Evolutionary conservation across 2,329 filamentous ascomycete genomes (phyloP).

Genomic region (Hypoxylon sp.): DNA sequence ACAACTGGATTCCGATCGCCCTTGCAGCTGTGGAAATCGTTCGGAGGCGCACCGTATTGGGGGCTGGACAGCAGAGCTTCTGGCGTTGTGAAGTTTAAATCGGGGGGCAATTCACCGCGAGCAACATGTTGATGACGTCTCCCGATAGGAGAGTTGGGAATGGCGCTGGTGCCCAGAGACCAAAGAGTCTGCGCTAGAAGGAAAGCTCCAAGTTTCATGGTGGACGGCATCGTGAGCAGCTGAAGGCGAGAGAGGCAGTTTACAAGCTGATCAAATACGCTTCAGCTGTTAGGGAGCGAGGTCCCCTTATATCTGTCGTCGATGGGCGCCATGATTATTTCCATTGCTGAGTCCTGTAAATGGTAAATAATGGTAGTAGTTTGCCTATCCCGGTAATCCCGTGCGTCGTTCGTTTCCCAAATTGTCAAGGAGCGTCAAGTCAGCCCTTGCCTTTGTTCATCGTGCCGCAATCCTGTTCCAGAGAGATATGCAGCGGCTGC

Average conservation of each 20-base stretch:
- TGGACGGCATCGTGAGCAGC: background rate
- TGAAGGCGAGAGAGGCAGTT: background rate
- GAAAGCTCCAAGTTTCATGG: conserved; percentile 18
- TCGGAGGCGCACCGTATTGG: conserved; percentile 49
- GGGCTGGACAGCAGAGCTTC: conserved; percentile 37
- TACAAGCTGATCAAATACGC: background rate
- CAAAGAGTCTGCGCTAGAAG: conserved; percentile 24
- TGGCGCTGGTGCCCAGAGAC: conserved; percentile 22
- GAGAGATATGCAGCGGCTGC: conserved; percentile 26
- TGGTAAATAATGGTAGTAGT: conserved; percentile 2
- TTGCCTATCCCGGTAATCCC: conserved; percentile 9
- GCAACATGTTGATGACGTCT: conserved; percentile 5
- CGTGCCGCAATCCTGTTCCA: conserved; percentile 36
- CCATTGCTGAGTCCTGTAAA: conserved; percentile 1
- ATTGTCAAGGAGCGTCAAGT: conserved; percentile 18
- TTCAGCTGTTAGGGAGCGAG: background rate
- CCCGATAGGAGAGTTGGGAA: conserved; percentile 25
- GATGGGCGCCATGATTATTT: conserved; percentile 5
- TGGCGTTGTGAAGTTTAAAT: conserved; percentile 38
- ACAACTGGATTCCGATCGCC: conserved; percentile 58
- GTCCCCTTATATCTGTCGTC: conserved; percentile 16
- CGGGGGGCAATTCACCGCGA: conserved; percentile 13
- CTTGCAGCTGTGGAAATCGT: conserved; percentile 48
- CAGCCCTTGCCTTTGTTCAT: conserved; percentile 26
- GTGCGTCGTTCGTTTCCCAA: conserved; percentile 17